Conservation (phyloP, 2,329 filamentous ascomycete genomes). For the Hymenoscyphus fructigenus region DNA sequence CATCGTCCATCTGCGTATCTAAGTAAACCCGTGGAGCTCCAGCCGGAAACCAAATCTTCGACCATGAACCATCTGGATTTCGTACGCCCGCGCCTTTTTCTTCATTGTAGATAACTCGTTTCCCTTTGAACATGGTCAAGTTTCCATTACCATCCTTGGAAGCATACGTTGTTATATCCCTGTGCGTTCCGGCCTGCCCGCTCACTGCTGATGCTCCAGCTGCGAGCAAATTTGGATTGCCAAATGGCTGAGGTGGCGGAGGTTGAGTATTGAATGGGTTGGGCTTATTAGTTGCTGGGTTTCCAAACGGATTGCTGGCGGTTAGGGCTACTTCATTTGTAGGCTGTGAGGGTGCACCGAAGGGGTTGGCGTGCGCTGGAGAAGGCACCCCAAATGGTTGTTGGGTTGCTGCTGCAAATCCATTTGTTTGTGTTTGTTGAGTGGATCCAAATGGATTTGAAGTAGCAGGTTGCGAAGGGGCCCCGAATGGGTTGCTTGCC, state of each 20-base stretch:
- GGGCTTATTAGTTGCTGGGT: not conserved
- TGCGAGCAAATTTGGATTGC: not conserved
- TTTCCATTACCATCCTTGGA: conserved; percentile 33
- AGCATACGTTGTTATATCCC: conserved; percentile 25
- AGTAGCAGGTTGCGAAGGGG: conserved; percentile 34
- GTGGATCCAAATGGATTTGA: conserved; percentile 43
- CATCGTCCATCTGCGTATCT: conserved; percentile 59
- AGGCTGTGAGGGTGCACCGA: not conserved
- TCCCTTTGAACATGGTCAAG: conserved; percentile 62
- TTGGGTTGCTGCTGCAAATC: not conserved
- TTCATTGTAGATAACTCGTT: conserved; percentile 58
- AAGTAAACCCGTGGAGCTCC: conserved; percentile 64
- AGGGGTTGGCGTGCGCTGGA: not conserved
- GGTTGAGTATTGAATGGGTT: conserved; percentile 4
- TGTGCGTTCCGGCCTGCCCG: conserved; percentile 14
- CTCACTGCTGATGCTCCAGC: conserved; percentile 6
- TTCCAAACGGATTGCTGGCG: not conserved
- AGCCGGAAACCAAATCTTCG: conserved; percentile 71
- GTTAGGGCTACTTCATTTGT: not conserved
- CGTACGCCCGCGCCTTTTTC: conserved; percentile 44
- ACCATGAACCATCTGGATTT: conserved; percentile 54
- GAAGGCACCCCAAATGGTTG: not conserved
- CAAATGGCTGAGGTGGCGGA: conserved; percentile 7
- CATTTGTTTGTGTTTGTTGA: not conserved
- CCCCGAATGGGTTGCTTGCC: conserved; percentile 40